Evolutionary conservation across 116 monocot species (phyloP), one percentile per base, ranked within the genome.

Genomic region (Papilionanthe hybrid): DNA sequence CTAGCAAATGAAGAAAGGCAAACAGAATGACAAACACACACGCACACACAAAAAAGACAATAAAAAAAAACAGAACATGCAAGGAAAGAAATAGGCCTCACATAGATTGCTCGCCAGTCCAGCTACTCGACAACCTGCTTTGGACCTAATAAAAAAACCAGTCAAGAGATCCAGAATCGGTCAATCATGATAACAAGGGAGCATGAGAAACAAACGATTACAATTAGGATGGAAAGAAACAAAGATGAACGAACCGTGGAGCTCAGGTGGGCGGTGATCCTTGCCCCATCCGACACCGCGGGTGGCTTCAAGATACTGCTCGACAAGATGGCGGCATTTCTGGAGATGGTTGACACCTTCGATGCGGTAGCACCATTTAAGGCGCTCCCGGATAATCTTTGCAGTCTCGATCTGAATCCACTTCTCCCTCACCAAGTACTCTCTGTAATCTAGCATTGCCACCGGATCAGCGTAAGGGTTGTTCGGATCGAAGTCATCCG

Each of bases 351-450:
- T 96, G 76, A 96, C 81, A 30, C 96, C 96, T 78, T 96, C 96
- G 67, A 96, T 83, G 47, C 96, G 90, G 84, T 96, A 96, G 80
- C 94, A 96, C 96, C 96, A 96, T 43, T 81, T 81, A 75, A 96
- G 86, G 72, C 85, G 84, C 72, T 96, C 96, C 17, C 94, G 83
- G 78, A 94, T 85, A 83, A 96, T 96, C 89, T 96, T 96, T 25
- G 96, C 91, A 20, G 89, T 94, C 86, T 96, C 96, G 85, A 96
- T 96, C 80, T 92, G 89, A 85, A 96, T 96, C 91, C 94, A 94
- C 86, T 96, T 96, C 94, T 96, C 96, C 56, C 96, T 79, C 48
- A 96, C 94, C 65, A 94, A 81, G 83, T 96, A 75, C 86, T 96
- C 96, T 71, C 94, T 69, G 75, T 89, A 84, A 78, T 96, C 94